Conservation (phyloP, 108 stramenopile species). For the Mediolabrus comicus region DNA sequence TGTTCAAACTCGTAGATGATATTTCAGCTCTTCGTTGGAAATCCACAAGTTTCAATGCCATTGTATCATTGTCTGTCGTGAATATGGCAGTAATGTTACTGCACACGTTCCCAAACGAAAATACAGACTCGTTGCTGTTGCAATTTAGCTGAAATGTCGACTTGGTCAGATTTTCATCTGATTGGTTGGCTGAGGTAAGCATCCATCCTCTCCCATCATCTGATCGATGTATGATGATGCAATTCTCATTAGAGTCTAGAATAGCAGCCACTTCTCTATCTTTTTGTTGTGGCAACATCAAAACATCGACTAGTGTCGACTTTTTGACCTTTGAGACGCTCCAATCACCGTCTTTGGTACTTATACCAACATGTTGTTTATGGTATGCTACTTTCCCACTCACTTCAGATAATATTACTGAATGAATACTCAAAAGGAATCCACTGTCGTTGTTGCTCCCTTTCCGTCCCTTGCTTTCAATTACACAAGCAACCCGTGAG, state of each 20-base stretch:
- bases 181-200: conserved; percentile 12
- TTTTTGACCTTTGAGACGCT: conserved; percentile 4
- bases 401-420: conserved; percentile 19
- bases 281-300: conserved; percentile 9
- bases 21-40: conserved; percentile 42
- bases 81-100: conserved; percentile 30
- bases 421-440: conserved; percentile 20
- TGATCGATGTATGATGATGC: conserved; percentile 20
- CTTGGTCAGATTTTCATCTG: conserved; percentile 6
- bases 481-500: conserved; percentile 15
- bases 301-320: conserved; percentile 10
- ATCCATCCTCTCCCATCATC: conserved; percentile 27
- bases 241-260: conserved; percentile 12
- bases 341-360: conserved; percentile 5
- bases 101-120: conserved; percentile 42
- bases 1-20: conserved; percentile 11
- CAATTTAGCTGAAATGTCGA: conserved; percentile 24
- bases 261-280: conserved; percentile 21
- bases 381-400: conserved; percentile 11
- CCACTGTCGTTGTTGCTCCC: neutral
- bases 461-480: conserved; percentile 3
- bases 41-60: conserved; percentile 39
- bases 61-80: conserved; percentile 6
- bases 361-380: conserved; percentile 18
- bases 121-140: conserved; percentile 11